A percentile compares a stretch with the other conserved stretches of the same genome.
These are phyloP conservation scores for Inga laurina DNA, from an alignment of 306 rosid species.

Conservation along the genomic window DNA sequence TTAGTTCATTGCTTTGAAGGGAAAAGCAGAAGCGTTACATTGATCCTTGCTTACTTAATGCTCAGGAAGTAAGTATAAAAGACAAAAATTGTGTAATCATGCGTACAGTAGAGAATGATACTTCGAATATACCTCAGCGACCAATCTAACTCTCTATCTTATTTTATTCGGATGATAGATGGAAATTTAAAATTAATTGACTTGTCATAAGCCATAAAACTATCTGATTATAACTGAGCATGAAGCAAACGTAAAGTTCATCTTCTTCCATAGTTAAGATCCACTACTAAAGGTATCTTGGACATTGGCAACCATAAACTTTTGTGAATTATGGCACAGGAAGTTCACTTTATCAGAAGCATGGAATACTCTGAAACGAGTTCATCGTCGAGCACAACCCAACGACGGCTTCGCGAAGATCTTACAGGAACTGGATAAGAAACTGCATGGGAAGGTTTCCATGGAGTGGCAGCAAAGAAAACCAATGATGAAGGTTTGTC, in stretches of 20 bases:
- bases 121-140: not conserved
- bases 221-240: not conserved
- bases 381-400: slow-evolving; percentile 90
- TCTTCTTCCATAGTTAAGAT: slow-evolving; percentile 4
- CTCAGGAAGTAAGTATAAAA: slow-evolving; percentile 66
- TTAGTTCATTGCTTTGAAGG: slow-evolving; percentile 97
- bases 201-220: not conserved
- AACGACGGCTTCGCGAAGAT: slow-evolving; percentile 85
- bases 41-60: slow-evolving; percentile 89
- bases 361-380: slow-evolving; percentile 76
- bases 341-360: slow-evolving; percentile 68
- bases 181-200: not conserved
- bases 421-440: slow-evolving; percentile 61
- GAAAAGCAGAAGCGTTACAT: slow-evolving; percentile 88
- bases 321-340: slow-evolving; percentile 53
- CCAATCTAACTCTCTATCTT: not conserved
- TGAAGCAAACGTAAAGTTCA: not conserved
- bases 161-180: too few relatives aligned
- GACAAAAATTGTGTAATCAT: slow-evolving; percentile 10
- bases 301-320: slow-evolving; percentile 15
- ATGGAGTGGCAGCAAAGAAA: slow-evolving; percentile 90
- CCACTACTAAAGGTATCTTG: not conserved
- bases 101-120: not conserved
- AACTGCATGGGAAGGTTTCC: slow-evolving; percentile 71
- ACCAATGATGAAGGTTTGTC: slow-evolving; percentile 83